phyloP scores from a whole-genome alignment of 805 yeast species.

The Barnettozyma pratensis region DNA sequence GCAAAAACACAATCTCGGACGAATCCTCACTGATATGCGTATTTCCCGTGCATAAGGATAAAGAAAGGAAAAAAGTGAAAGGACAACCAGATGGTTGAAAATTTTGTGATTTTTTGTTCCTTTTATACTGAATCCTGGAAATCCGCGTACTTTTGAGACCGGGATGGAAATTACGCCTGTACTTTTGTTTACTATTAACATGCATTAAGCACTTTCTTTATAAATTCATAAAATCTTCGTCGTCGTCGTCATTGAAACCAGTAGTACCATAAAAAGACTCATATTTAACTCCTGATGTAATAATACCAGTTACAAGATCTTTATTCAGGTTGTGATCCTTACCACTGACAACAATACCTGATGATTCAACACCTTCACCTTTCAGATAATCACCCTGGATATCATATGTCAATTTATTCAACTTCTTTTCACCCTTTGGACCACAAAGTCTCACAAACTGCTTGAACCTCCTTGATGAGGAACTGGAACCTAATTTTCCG shows the following conservation, averaged over 20 bases:
- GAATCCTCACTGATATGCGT: conserved; percentile 99
- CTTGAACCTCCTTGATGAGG: conserved; percentile 11
- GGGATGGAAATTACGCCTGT: background rate
- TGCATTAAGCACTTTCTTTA: background rate
- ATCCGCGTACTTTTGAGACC: background rate
- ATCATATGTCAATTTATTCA: conserved; percentile 9
- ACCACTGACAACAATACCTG: conserved; percentile 1
- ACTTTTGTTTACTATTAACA: background rate
- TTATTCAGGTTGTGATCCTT: background rate
- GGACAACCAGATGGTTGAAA: background rate
- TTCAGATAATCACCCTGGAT: background rate
- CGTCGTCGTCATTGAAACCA: conserved; percentile 11
- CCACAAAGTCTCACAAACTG: conserved; percentile 8
- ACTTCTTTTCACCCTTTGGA: conserved; percentile 6
- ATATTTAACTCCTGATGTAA: background rate
- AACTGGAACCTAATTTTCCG: conserved; percentile 14
- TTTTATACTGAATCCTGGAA: background rate
- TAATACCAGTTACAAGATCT: background rate
- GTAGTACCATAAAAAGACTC: background rate
- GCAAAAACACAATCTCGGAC: conserved; percentile 99
- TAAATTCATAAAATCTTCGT: conserved; percentile 14
- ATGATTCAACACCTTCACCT: background rate
- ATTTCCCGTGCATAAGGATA: conserved; percentile 99
- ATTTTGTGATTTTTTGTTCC: background rate
- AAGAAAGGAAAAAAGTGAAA: conserved; percentile 28